Percentiles rank a stretch among this genome's conserved stretches.
phyloP scores from a whole-genome alignment of 2,329 filamentous ascomycete species.

The Scopulariopsis brevicaulis region DNA sequence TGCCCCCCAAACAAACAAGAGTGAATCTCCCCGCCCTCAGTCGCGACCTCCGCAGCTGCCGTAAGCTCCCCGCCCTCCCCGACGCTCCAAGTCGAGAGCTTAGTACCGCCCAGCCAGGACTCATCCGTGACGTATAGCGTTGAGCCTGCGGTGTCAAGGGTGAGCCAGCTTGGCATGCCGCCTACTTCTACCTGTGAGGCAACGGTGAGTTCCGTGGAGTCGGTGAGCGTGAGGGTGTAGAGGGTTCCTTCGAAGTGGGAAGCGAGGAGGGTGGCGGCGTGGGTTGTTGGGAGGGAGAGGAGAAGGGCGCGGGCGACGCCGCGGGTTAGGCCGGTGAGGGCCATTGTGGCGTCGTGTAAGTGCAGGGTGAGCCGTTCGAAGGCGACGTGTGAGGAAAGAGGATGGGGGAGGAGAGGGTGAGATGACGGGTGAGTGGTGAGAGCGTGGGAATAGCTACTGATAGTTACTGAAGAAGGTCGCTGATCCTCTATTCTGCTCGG shows the following conservation, averaged over 20 bases:
- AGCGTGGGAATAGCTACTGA: background rate
- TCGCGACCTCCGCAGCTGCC: slow-evolving; percentile 17
- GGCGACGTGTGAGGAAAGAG: no score
- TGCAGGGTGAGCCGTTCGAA: background rate
- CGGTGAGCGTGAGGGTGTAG: slow-evolving; percentile 8
- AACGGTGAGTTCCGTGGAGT: slow-evolving; percentile 7
- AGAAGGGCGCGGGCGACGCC: background rate
- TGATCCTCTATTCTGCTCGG: background rate
- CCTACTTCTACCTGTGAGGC: slow-evolving; percentile 7
- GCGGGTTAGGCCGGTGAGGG: background rate
- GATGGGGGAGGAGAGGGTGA: background rate
- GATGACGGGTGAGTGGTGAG: background rate
- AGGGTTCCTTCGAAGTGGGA: slow-evolving; percentile 11
- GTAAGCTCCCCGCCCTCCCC: slow-evolving; percentile 18
- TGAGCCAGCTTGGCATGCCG: slow-evolving; percentile 10
- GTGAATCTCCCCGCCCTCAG: slow-evolving; percentile 25
- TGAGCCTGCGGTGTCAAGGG: slow-evolving; percentile 5
- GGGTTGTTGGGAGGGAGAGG: slow-evolving; percentile 6
- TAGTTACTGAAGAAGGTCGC: background rate
- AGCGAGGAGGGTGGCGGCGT: slow-evolving; percentile 9
- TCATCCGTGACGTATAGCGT: slow-evolving; percentile 10
- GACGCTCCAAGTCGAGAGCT: slow-evolving; percentile 21
- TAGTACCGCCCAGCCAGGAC: slow-evolving; percentile 10
- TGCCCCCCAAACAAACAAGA: slow-evolving; percentile 25
- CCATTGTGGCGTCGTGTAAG: background rate